These are phyloP conservation scores for Wickerhamomyces pijperi DNA, from an alignment of 805 yeast species.

Conservation along the genomic window DNA sequence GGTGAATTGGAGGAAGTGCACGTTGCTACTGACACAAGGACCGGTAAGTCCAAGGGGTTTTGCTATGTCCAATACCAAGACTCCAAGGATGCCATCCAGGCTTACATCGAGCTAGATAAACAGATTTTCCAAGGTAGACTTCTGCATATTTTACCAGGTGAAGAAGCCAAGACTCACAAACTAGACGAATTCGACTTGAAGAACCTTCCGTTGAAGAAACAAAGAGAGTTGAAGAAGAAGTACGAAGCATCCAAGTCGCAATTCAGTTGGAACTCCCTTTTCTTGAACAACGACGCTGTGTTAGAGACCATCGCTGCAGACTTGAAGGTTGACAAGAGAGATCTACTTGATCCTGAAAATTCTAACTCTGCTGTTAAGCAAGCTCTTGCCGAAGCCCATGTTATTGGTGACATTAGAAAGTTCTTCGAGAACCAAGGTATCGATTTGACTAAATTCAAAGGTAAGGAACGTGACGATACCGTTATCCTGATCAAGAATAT, in stretches of 20 bases:
- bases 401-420: conserved; percentile 79
- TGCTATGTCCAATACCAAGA: conserved; percentile 71
- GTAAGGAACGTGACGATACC: conserved; percentile 64
- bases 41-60: conserved; percentile 86
- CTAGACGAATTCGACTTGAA: conserved; percentile 86
- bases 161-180: conserved; percentile 68
- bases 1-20: conserved; percentile 85
- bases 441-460: conserved; percentile 61
- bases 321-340: conserved; percentile 74
- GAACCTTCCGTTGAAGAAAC: conserved; percentile 87
- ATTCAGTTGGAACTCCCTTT: conserved; percentile 92
- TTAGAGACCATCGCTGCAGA: conserved; percentile 79
- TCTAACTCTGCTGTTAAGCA: conserved; percentile 88
- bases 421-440: conserved; percentile 82
- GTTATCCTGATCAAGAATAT: conserved; percentile 81
- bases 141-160: conserved; percentile 80
- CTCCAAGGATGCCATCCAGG: conserved; percentile 63
- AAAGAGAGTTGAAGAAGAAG: conserved; percentile 72
- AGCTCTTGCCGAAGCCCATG: conserved; percentile 95
- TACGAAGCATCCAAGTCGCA: conserved; percentile 77
- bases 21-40: conserved; percentile 81
- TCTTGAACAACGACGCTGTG: conserved; percentile 85
- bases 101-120: conserved; percentile 68
- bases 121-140: conserved; percentile 90
- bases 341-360: conserved; percentile 78